Percentiles rank a stretch among this genome's conserved stretches.
Conservation (phyloP, 495 filamentous ascomycete genomes). For the Evernia prunastri region DNA sequence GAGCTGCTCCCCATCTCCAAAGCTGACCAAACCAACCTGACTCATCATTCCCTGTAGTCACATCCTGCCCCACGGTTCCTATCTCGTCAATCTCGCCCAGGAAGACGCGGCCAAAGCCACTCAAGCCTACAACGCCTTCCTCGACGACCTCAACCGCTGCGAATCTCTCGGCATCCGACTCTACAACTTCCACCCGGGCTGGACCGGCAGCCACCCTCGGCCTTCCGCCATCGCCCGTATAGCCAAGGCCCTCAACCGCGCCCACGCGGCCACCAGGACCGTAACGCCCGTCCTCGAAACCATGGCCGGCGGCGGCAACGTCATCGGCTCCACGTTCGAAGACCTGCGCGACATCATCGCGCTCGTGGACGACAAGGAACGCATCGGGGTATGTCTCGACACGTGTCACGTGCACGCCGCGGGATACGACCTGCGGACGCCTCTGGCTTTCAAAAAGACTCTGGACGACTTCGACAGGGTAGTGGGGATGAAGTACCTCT, state of each 20-base stretch:
- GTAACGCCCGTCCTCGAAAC: constrained; percentile 87
- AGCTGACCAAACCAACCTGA: constrained; percentile 3
- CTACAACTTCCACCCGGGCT: constrained; percentile 97
- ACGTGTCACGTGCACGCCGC: constrained; percentile 94
- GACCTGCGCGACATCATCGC: constrained; percentile 80
- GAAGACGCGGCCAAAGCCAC: constrained; percentile 67
- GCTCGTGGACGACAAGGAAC: constrained; percentile 67
- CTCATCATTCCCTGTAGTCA: constrained; percentile 37
- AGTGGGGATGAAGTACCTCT: constrained; percentile 72
- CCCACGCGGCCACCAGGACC: constrained; percentile 63
- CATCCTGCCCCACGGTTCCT: constrained; percentile 86
- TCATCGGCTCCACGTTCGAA: constrained; percentile 77
- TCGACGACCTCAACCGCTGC: constrained; percentile 84
- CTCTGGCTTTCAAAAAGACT: constrained; percentile 63
- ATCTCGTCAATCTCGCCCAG: constrained; percentile 92
- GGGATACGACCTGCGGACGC: constrained; percentile 80
- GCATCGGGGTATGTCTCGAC: constrained; percentile 94
- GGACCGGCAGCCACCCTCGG: constrained; percentile 57
- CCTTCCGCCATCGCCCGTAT: constrained; percentile 68
- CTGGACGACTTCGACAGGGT: constrained; percentile 70
- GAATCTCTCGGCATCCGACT: constrained; percentile 80
- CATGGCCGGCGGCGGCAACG: constrained; percentile 85
- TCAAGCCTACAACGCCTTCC: constrained; percentile 80
- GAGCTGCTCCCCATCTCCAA: neutral
- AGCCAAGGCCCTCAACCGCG: constrained; percentile 69